These are phyloP conservation scores for Aegilops tauschii DNA, from an alignment of 176 grass and related monocot genomes.

Conservation along the genomic window DNA sequence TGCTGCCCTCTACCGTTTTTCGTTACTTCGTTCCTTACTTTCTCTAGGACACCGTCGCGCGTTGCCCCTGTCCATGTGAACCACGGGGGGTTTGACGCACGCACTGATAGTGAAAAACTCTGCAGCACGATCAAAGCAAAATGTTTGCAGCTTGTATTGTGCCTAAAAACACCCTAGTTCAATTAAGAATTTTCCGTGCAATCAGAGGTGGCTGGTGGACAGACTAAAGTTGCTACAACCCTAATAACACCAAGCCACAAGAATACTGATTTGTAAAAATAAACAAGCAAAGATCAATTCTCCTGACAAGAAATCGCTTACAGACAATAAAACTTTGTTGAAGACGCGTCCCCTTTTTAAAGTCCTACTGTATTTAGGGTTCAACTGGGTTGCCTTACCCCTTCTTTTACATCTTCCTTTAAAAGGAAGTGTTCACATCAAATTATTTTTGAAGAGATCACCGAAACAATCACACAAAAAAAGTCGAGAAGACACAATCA, in stretches of 20 bases:
- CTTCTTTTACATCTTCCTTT: too few species aligned
- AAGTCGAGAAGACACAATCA: background rate
- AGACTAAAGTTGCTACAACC: background rate
- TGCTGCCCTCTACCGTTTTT: background rate
- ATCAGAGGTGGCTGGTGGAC: background rate
- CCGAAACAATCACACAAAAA: background rate
- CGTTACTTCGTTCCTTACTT: background rate
- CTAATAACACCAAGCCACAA: background rate
- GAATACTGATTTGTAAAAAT: too few species aligned
- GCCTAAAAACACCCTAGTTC: background rate
- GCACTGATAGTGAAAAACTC: background rate
- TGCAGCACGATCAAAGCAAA: background rate
- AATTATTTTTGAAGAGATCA: background rate
- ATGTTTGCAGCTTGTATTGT: background rate
- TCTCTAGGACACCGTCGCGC: background rate
- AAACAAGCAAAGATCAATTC: too few species aligned
- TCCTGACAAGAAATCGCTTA: too few species aligned
- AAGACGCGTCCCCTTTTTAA: too few species aligned
- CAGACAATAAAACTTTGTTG: too few species aligned
- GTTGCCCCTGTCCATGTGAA: slow-evolving; percentile 42
- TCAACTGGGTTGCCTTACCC: too few species aligned
- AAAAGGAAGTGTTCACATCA: too few species aligned
- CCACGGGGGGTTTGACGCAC: slow-evolving; percentile 33
- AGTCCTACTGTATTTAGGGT: too few species aligned
- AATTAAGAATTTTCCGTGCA: background rate